phyloP scores from a whole-genome alignment of 352 stramenopile genomes.

The Phytophthora palmivora region DNA sequence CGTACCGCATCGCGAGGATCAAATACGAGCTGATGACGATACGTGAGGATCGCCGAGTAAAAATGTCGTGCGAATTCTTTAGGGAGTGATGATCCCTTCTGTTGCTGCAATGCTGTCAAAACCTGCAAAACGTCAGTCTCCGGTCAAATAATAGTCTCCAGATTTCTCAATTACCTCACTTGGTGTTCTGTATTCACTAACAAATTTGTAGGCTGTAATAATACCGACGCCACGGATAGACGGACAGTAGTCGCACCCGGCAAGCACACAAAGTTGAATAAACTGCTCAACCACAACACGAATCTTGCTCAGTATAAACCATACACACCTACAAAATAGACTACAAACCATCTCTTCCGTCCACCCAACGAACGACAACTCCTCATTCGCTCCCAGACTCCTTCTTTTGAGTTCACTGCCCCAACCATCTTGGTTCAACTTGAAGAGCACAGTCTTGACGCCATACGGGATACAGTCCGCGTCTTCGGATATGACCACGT shows the following conservation, averaged over 20 bases:
- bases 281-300: constrained; percentile 50
- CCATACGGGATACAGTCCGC: constrained; percentile 96
- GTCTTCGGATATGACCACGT: constrained; percentile 97
- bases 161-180: constrained; percentile 43
- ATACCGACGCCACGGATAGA: constrained; percentile 80
- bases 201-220: constrained; percentile 82
- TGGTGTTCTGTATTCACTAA: constrained; percentile 59
- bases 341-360: constrained; percentile 83
- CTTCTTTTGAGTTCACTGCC: constrained; percentile 88
- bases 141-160: not conserved
- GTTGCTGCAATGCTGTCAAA: constrained; percentile 53
- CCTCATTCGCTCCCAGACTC: constrained; percentile 82
- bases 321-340: not conserved
- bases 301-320: not conserved
- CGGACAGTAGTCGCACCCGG: constrained; percentile 91
- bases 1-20: constrained; percentile 74
- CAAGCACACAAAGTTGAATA: constrained; percentile 85
- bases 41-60: constrained; percentile 81
- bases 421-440: constrained; percentile 90
- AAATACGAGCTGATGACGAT: constrained; percentile 90
- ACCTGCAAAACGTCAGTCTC: constrained; percentile 40
- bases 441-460: constrained; percentile 93
- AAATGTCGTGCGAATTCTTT: constrained; percentile 55
- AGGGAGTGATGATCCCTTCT: constrained; percentile 51
- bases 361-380: constrained; percentile 85